Base-by-base conservation (phyloP, 805 yeast genomes). In the Yamadazyma sp. region DNA sequence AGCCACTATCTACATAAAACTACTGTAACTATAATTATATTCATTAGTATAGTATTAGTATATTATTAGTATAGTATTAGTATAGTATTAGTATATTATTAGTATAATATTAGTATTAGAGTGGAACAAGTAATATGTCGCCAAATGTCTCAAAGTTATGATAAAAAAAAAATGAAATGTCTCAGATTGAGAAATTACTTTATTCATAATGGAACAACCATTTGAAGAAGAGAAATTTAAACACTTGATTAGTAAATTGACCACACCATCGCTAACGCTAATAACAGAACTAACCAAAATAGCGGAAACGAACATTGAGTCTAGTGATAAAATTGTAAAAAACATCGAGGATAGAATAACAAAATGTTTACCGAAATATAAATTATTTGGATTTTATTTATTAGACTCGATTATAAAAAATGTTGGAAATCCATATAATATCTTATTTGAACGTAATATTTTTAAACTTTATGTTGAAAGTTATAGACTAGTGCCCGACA, bases 341-440 rank as follows among this genome's bases (percentile, higher is more conserved):
- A 43, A 56, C 36, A 48, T 65, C 11, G 70, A 64, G 38, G 55
- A 52, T 22, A 48, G 71, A 27, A 60, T 67, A 35, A 49, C 47
- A 33, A 60, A 54, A 36, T 58, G 65, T 35, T 45, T 64, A 20
- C 73, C 72, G 11, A 62, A 60, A 39, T 58, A 65, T 46, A 62
- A 62, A 40, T 51, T 63, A 14, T 58, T 42, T 42, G 42, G 60
- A 14, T 54, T 68, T 32, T 67, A 67, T 43, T 47, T 67, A 30
- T 42, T 67, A 51, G 73, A 67, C 46, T 62, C 69, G 23, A 63
- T 67, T 18, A 55, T 65, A 47, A 67, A 67, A 39, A 65, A 60
- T 46, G 53, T 66, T 20, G 72, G 73, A 11, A 65, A 59, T 38
- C 73, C 73, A 6, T 67, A 64, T 49, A 64, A 64, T 41, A 39